Evolutionary conservation across 2,329 filamentous ascomycete species (phyloP).

Genomic region (Trichoderma harzianum): DNA sequence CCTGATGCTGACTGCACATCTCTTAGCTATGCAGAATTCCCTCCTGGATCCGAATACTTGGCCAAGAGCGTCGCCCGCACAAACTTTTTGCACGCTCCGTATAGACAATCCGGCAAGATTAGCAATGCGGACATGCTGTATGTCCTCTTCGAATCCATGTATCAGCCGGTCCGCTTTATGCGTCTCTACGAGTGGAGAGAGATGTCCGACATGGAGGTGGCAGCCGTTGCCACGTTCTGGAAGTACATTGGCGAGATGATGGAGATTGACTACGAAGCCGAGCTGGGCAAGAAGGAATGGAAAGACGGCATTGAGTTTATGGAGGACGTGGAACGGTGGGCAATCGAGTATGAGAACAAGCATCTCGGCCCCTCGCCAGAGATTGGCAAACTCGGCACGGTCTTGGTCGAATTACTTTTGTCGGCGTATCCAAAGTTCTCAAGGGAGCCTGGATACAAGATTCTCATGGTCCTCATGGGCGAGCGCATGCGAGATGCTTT

Average conservation of each 20-base stretch:
- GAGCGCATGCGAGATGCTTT: conserved; percentile 62
- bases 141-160: conserved; percentile 55
- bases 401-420: conserved; percentile 59
- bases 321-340: conserved; percentile 47
- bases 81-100: conserved; percentile 39
- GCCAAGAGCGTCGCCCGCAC: conserved; percentile 39
- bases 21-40: conserved; percentile 31
- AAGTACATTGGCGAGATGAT: conserved; percentile 68
- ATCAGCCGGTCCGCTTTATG: conserved; percentile 63
- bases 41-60: conserved; percentile 29
- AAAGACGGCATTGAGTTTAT: conserved; percentile 50
- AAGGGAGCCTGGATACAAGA: conserved; percentile 46
- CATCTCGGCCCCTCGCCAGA: conserved; percentile 53
- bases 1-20: neutral
- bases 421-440: conserved; percentile 48
- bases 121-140: conserved; percentile 39
- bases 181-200: conserved; percentile 66
- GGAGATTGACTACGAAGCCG: conserved; percentile 52
- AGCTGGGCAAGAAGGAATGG: conserved; percentile 40
- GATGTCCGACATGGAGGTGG: conserved; percentile 64
- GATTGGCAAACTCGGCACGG: conserved; percentile 52
- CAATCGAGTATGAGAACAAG: conserved; percentile 54
- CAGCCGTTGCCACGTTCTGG: conserved; percentile 67
- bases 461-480: conserved; percentile 60
- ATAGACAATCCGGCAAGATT: conserved; percentile 36